These are phyloP conservation scores for Suhomyces anneliseae DNA, from an alignment of 1,139 yeast genomes.

Conservation along the genomic window DNA sequence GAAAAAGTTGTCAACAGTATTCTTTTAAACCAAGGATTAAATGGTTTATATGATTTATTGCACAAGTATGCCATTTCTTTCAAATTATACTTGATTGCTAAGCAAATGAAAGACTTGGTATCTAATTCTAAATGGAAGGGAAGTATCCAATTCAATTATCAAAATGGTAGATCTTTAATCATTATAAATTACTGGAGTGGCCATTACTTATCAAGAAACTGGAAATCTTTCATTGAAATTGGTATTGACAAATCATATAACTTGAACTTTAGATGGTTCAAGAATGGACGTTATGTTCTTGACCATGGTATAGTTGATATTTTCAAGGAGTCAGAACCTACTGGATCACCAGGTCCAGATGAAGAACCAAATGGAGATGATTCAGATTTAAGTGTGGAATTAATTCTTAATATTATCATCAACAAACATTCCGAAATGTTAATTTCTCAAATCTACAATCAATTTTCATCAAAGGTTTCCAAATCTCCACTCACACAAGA, in stretches of 20 bases:
- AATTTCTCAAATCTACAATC: slow-evolving; percentile 24
- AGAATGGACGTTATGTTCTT: slow-evolving; percentile 46
- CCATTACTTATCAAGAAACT: slow-evolving; percentile 36
- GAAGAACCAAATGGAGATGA: slow-evolving; percentile 18
- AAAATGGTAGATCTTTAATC: slow-evolving; percentile 61
- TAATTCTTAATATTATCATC: slow-evolving; percentile 33
- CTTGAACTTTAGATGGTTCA: slow-evolving; percentile 66
- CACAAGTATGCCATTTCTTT: slow-evolving; percentile 72
- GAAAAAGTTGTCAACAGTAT: slow-evolving; percentile 60
- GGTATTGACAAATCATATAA: slow-evolving; percentile 58
- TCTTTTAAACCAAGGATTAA: slow-evolving; percentile 52
- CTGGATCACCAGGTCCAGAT: slow-evolving; percentile 1
- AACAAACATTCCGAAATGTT: slow-evolving; percentile 41
- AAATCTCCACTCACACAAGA: neutral
- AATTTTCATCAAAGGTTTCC: slow-evolving; percentile 2
- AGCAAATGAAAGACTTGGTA: slow-evolving; percentile 55
- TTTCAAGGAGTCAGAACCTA: slow-evolving; percentile 6
- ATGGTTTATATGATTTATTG: slow-evolving; percentile 64
- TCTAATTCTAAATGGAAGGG: slow-evolving; percentile 64
- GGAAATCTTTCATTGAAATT: slow-evolving; percentile 59
- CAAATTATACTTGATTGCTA: slow-evolving; percentile 68
- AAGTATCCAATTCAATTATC: slow-evolving; percentile 64
- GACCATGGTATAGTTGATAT: slow-evolving; percentile 22
- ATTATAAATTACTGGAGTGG: slow-evolving; percentile 71
- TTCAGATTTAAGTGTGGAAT: slow-evolving; percentile 39